These are phyloP conservation scores for Xerocomus brunneocitrinus DNA, from an alignment of 768 basidiomycete genomes.

Conservation along the genomic window DNA sequence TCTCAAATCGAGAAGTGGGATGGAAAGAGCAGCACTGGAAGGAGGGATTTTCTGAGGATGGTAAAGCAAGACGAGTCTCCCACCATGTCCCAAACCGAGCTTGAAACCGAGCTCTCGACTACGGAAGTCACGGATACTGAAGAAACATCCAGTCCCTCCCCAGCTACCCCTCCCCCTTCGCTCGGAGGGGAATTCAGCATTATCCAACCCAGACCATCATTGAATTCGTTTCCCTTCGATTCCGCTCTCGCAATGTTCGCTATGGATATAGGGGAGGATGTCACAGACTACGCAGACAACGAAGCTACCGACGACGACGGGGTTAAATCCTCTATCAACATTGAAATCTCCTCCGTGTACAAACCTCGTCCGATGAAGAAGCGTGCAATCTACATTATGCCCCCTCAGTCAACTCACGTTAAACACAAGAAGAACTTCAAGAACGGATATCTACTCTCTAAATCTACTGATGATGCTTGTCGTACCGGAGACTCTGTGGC, in stretches of 20 bases:
- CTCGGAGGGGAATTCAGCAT: background rate
- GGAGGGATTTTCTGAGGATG: slow-evolving; percentile 27
- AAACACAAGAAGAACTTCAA: slow-evolving; percentile 24
- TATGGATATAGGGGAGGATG: slow-evolving; percentile 45
- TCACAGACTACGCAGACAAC: slow-evolving; percentile 28
- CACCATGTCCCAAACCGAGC: slow-evolving; percentile 34
- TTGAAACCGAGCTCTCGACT: slow-evolving; percentile 34
- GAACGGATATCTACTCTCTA: slow-evolving; percentile 19
- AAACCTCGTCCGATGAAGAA: slow-evolving; percentile 66
- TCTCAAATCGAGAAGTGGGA: slow-evolving; percentile 33
- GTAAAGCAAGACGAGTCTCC: slow-evolving; percentile 30
- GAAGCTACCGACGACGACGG: slow-evolving; percentile 8
- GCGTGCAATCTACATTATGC: slow-evolving; percentile 31
- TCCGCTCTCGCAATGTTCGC: slow-evolving; percentile 37
- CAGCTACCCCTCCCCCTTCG: slow-evolving; percentile 8
- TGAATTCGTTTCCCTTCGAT: slow-evolving; percentile 24
- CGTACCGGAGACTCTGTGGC: background rate
- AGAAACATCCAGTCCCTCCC: slow-evolving; percentile 17
- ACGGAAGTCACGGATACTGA: slow-evolving; percentile 39
- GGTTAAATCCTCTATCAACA: slow-evolving; percentile 41
- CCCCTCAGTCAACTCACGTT: slow-evolving; percentile 11
- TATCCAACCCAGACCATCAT: background rate
- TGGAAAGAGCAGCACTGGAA: slow-evolving; percentile 34
- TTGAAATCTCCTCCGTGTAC: slow-evolving; percentile 69
- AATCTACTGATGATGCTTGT: background rate